phyloP scores from a whole-genome alignment of 2,329 filamentous ascomycete species.

The Trichophyton benhamiae region DNA sequence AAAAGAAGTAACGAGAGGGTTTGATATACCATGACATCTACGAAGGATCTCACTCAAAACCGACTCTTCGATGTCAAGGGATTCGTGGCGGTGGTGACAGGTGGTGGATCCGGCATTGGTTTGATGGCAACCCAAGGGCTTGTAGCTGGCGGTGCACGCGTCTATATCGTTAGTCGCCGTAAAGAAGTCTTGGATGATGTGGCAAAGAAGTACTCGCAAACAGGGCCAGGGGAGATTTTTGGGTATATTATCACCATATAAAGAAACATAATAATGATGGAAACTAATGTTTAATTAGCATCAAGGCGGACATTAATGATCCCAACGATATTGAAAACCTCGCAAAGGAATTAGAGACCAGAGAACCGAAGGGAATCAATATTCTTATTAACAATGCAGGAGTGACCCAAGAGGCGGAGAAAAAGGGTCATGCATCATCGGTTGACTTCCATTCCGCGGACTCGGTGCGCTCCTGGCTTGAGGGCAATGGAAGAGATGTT shows the following conservation, averaged over 20 bases:
- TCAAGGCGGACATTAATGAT: slow-evolving; percentile 35
- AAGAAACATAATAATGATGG: neutral
- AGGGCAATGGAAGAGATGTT: slow-evolving; percentile 1
- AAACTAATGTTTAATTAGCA: slow-evolving; percentile 13
- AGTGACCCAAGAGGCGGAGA: slow-evolving; percentile 41
- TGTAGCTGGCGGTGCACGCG: slow-evolving; percentile 37
- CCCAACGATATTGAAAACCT: slow-evolving; percentile 32
- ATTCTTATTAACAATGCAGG: slow-evolving; percentile 30
- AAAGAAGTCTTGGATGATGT: slow-evolving; percentile 35
- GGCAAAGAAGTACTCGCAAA: slow-evolving; percentile 34
- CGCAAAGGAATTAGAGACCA: slow-evolving; percentile 40
- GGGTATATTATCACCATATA: slow-evolving; percentile 19
- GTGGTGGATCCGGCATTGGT: slow-evolving; percentile 37
- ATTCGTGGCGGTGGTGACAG: slow-evolving; percentile 32
- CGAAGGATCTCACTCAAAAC: slow-evolving; percentile 1
- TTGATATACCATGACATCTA: neutral
- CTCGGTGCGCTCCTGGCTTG: slow-evolving; percentile 10
- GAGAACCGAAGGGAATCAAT: slow-evolving; percentile 43
- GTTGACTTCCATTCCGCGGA: slow-evolving; percentile 12
- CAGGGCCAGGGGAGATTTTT: slow-evolving; percentile 37
- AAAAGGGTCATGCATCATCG: slow-evolving; percentile 31
- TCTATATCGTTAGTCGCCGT: slow-evolving; percentile 38
- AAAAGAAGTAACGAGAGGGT: no score
- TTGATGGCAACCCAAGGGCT: slow-evolving; percentile 38
- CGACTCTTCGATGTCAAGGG: slow-evolving; percentile 23